Percentiles rank a stretch among this genome's conserved stretches.
These are phyloP conservation scores for Aspergillus neoniger DNA, from an alignment of 2,329 filamentous ascomycete species.

Conservation along the genomic window DNA sequence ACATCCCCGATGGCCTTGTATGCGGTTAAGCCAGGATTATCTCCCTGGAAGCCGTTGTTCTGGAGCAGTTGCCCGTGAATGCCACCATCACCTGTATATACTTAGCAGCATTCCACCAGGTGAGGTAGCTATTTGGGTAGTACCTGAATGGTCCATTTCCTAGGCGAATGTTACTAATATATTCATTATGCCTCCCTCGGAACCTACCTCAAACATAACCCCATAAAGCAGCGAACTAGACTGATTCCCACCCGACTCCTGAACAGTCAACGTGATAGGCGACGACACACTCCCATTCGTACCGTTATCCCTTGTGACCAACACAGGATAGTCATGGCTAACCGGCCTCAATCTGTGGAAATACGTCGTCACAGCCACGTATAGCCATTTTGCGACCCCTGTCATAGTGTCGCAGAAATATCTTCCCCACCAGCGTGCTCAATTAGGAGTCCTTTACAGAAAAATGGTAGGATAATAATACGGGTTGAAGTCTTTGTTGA, in stretches of 20 bases:
- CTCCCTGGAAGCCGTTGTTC: slow-evolving; percentile 40
- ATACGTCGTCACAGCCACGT: too few species aligned
- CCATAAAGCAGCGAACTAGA: slow-evolving; percentile 39
- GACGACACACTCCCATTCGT: not conserved
- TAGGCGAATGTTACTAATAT: slow-evolving; percentile 5
- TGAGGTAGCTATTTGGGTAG: not conserved
- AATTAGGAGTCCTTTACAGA: too few species aligned
- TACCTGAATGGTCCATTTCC: slow-evolving; percentile 41
- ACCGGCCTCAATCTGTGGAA: too few species aligned
- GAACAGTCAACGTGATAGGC: slow-evolving; percentile 22
- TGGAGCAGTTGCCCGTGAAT: slow-evolving; percentile 37
- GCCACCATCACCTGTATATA: slow-evolving; percentile 32
- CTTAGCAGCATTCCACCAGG: not conserved
- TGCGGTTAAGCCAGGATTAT: slow-evolving; percentile 25
- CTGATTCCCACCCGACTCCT: slow-evolving; percentile 30
- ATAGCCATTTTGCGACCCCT: too few species aligned
- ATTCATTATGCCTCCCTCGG: not conserved
- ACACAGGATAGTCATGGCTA: not conserved
- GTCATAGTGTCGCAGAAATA: too few species aligned
- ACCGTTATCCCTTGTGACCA: not conserved
- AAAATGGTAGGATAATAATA: too few species aligned
- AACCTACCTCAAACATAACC: slow-evolving; percentile 39
- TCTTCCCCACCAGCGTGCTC: too few species aligned
- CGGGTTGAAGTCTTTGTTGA: too few species aligned
- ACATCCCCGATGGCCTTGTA: slow-evolving; percentile 32